Evolutionary conservation across 2,329 filamentous ascomycete genomes (phyloP).

Genomic region (Diaporthe vexans): DNA sequence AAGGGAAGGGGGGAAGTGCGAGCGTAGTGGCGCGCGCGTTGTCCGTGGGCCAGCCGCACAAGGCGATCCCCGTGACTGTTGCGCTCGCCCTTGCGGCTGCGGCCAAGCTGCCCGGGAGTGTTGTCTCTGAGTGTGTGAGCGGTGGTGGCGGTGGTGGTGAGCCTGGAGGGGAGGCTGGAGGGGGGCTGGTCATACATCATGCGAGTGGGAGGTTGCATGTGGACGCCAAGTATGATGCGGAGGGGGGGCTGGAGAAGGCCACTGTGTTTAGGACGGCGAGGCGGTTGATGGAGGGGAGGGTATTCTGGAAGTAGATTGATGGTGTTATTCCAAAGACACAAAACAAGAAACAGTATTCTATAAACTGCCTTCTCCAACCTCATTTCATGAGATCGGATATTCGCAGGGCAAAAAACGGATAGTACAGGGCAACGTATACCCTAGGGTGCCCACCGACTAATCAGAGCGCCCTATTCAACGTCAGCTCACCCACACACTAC

Average conservation of each 20-base stretch:
- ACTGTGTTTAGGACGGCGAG: conserved; percentile 62
- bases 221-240: conserved; percentile 53
- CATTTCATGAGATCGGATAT: too few relatives aligned
- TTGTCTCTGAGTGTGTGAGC: conserved; percentile 53
- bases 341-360: too few relatives aligned
- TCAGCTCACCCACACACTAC: too few relatives aligned
- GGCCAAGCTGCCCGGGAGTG: conserved; percentile 56
- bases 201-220: conserved; percentile 63
- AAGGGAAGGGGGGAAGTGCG: conserved; percentile 8
- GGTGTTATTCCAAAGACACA: too few relatives aligned
- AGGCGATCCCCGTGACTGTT: conserved; percentile 58
- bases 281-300: conserved; percentile 63
- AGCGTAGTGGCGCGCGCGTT: conserved; percentile 62
- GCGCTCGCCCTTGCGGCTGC: conserved; percentile 57
- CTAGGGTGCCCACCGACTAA: too few relatives aligned
- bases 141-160: conserved; percentile 4
- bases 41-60: conserved; percentile 61
- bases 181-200: conserved; percentile 60
- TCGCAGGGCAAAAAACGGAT: too few relatives aligned
- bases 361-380: too few relatives aligned
- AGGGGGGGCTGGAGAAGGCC: conserved; percentile 59
- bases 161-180: conserved; percentile 40
- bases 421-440: too few relatives aligned
- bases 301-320: conserved; percentile 52
- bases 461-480: too few relatives aligned